These are phyloP conservation scores for Plectosphaerella cucumerina DNA, from an alignment of 2,329 filamentous ascomycete species.

Conservation along the genomic window DNA sequence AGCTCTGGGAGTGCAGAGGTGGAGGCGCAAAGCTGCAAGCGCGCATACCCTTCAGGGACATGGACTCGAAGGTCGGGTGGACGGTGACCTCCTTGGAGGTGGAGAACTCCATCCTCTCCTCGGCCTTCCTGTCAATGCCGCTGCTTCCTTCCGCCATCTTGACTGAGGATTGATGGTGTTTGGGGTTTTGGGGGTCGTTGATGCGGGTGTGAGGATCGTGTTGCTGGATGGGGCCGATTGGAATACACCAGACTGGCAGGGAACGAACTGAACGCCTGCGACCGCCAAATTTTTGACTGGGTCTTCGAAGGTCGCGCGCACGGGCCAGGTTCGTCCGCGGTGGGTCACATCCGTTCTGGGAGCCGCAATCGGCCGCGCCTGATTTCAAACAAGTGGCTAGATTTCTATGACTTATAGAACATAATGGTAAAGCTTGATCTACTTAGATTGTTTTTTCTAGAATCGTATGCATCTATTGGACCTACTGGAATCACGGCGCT, in stretches of 20 bases:
- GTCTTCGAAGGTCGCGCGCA: neutral
- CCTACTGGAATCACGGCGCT: no score
- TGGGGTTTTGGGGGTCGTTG: neutral
- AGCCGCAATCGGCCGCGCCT: no score
- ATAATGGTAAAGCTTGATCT: no score
- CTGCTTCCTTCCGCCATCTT: constrained; percentile 74
- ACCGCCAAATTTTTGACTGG: constrained; percentile 1
- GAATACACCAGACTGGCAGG: no score
- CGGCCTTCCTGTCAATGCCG: constrained; percentile 82
- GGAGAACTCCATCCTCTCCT: constrained; percentile 96
- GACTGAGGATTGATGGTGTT: constrained; percentile 27
- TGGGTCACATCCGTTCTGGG: no score
- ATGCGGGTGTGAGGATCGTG: neutral
- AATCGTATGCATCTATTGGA: no score
- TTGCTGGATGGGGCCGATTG: neutral
- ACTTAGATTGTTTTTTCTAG: no score
- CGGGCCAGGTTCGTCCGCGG: neutral
- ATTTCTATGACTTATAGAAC: no score
- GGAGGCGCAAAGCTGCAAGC: neutral
- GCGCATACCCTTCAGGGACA: constrained; percentile 78
- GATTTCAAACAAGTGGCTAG: no score
- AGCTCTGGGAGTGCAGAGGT: neutral
- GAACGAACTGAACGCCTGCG: neutral
- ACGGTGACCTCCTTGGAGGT: constrained; percentile 98
- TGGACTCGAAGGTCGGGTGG: constrained; percentile 88